phyloP scores from a whole-genome alignment of 2,329 filamentous ascomycete genomes.

The Aspergillus fischeri region DNA sequence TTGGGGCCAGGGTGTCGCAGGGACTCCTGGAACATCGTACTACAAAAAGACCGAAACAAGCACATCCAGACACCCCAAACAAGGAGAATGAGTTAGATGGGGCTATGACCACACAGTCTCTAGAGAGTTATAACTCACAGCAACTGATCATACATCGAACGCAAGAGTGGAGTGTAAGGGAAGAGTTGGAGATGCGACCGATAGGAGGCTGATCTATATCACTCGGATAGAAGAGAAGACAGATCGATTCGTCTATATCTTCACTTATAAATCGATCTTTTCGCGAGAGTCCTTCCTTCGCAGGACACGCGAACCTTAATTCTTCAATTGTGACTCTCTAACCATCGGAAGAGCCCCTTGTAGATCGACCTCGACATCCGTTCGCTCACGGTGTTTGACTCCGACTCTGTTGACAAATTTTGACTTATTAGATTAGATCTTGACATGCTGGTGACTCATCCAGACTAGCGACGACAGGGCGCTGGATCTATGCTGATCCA shows the following conservation, averaged over 20 bases:
- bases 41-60: no score
- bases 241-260: background rate
- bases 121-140: conserved; percentile 10
- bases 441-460: conserved; percentile 19
- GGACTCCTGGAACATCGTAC: no score
- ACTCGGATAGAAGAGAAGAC: background rate
- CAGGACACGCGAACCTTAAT: background rate
- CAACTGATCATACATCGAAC: conserved; percentile 19
- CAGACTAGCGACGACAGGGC: conserved; percentile 13
- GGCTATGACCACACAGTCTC: conserved; percentile 3
- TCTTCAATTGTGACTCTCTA: background rate
- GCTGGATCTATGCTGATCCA: conserved; percentile 15
- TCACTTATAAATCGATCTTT: background rate
- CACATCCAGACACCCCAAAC: no score
- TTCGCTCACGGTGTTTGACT: conserved; percentile 2
- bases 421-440: conserved; percentile 4
- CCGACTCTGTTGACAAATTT: background rate
- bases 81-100: no score
- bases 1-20: conserved; percentile 20
- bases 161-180: conserved; percentile 8
- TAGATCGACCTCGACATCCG: background rate
- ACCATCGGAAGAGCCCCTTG: background rate
- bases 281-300: background rate
- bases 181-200: background rate
- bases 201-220: background rate